Evolutionary conservation across 75 land plant genomes (phyloP).

Genomic region (Cryptomeria japonica): DNA sequence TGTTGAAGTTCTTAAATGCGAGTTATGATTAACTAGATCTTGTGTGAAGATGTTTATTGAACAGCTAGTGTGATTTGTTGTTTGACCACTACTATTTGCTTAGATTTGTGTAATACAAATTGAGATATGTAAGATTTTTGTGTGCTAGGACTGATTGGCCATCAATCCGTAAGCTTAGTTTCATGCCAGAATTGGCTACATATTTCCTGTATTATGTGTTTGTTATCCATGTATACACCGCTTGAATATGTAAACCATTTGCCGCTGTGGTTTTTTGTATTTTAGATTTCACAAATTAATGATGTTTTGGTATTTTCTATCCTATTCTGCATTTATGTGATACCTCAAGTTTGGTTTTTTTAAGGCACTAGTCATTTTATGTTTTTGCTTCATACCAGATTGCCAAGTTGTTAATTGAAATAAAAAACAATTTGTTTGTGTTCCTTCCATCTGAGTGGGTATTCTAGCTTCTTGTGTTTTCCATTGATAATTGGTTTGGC

Average conservation of each 20-base stretch:
- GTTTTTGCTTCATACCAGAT: not conserved
- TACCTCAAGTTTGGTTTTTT: not conserved
- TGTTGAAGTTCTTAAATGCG: constrained; percentile 92
- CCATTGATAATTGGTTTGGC: too few relatives aligned
- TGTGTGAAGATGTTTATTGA: not conserved
- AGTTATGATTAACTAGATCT: constrained; percentile 70
- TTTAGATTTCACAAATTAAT: not conserved
- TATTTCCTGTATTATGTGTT: not conserved
- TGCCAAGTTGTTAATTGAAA: too few relatives aligned
- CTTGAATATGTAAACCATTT: not conserved
- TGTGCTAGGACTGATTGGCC: not conserved
- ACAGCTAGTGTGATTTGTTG: not conserved
- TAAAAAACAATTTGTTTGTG: too few relatives aligned
- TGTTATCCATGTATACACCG: not conserved
- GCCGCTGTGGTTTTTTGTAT: not conserved
- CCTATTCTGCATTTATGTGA: not conserved
- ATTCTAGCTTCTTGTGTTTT: too few relatives aligned
- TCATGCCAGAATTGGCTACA: not conserved
- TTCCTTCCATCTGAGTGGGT: too few relatives aligned
- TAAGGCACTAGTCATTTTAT: too few relatives aligned
- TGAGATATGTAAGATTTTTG: not conserved
- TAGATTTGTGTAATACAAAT: not conserved
- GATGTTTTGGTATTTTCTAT: not conserved
- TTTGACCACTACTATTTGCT: not conserved
- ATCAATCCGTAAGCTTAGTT: not conserved